These are phyloP conservation scores for Globisporangium sylvaticum DNA, from an alignment of 352 stramenopile species.

Conservation along the genomic window DNA sequence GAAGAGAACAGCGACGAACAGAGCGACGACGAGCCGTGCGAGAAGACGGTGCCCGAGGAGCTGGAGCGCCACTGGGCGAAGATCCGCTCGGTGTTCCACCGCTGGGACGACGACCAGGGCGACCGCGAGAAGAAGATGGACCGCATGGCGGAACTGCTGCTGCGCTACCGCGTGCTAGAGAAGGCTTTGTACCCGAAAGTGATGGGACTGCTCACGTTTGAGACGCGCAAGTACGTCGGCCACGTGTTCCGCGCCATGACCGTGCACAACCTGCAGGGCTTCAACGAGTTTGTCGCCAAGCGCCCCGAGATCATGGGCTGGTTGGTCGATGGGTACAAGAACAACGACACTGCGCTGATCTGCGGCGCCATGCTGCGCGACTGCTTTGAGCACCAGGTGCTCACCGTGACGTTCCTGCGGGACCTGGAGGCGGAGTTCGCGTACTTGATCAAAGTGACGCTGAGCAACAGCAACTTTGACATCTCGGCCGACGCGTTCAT, in stretches of 20 bases:
- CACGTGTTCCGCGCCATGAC: conserved; percentile 77
- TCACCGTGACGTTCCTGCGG: conserved; percentile 57
- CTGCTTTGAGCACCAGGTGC: conserved; percentile 63
- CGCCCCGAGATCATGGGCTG: conserved; percentile 65
- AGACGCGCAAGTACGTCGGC: conserved; percentile 79
- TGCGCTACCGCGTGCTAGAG: conserved; percentile 70
- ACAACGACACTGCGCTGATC: conserved; percentile 69
- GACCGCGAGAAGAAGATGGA: conserved; percentile 79
- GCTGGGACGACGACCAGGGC: conserved; percentile 65
- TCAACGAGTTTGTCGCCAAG: conserved; percentile 57
- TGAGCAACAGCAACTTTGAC: conserved; percentile 79
- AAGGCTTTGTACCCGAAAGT: conserved; percentile 73
- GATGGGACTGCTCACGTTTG: conserved; percentile 67
- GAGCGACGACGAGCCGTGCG: conserved; percentile 47
- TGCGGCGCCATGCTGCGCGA: conserved; percentile 80
- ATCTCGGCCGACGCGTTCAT: conserved; percentile 79
- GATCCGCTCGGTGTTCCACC: conserved; percentile 71
- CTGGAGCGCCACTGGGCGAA: conserved; percentile 71
- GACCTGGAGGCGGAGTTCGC: conserved; percentile 63
- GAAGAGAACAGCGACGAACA: conserved; percentile 51
- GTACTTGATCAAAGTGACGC: conserved; percentile 64
- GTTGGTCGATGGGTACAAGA: conserved; percentile 71
- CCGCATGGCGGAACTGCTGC: conserved; percentile 67
- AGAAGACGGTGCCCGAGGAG: conserved; percentile 68
- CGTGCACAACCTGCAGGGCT: conserved; percentile 60